phyloP scores from a whole-genome alignment of 257 asterid species.

The Voacanga thouarsii region DNA sequence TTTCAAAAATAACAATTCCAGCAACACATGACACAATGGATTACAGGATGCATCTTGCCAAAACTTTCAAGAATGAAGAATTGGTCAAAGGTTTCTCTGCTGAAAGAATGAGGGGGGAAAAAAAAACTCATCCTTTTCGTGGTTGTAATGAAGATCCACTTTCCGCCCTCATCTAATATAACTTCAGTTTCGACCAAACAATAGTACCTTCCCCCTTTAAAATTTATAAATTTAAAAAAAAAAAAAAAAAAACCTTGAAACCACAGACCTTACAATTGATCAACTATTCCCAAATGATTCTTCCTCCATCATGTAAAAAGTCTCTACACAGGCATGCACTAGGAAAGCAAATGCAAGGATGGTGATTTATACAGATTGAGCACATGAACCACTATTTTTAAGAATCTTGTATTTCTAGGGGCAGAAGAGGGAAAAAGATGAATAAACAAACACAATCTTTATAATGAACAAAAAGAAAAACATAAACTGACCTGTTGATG shows the following conservation, averaged over 20 bases:
- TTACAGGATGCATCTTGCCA: neutral
- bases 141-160: neutral
- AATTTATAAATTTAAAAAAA: neutral
- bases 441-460: neutral
- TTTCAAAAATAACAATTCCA: neutral
- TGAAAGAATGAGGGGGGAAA: neutral
- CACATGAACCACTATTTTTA: neutral
- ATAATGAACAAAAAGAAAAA: neutral
- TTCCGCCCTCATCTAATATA: neutral
- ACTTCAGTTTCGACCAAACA: neutral
- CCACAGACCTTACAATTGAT: neutral
- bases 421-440: slow-evolving; percentile 1
- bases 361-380: neutral
- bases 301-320: neutral
- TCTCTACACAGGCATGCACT: neutral
- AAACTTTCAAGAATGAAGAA: neutral
- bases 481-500: slow-evolving; percentile 74
- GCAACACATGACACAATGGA: neutral
- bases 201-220: neutral
- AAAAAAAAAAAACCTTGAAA: neutral
- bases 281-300: neutral
- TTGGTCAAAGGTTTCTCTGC: neutral
- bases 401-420: neutral
- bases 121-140: neutral
- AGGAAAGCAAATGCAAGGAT: neutral